These are phyloP conservation scores for Lachancea sp. DNA, from an alignment of 805 yeast genomes.

Conservation along the genomic window DNA sequence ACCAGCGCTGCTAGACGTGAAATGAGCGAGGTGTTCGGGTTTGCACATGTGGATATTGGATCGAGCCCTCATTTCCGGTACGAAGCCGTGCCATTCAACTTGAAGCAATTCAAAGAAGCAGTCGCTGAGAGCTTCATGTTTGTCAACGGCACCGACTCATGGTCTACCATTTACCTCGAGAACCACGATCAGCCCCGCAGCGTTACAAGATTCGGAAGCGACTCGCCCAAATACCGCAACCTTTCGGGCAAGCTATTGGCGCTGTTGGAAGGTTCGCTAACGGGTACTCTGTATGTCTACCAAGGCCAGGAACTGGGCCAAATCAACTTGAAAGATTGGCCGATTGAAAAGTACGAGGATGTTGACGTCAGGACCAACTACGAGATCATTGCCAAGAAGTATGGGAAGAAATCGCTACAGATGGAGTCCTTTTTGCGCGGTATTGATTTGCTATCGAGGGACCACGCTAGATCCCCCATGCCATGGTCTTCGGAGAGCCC, in stretches of 20 bases:
- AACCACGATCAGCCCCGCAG: slow-evolving; percentile 55
- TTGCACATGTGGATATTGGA: slow-evolving; percentile 32
- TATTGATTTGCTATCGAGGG: slow-evolving; percentile 41
- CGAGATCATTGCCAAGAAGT: slow-evolving; percentile 32
- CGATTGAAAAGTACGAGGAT: slow-evolving; percentile 45
- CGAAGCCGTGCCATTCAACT: slow-evolving; percentile 23
- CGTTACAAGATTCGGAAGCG: slow-evolving; percentile 46
- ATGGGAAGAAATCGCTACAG: slow-evolving; percentile 24
- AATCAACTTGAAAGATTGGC: slow-evolving; percentile 44
- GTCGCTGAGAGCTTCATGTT: slow-evolving; percentile 33
- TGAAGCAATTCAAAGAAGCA: slow-evolving; percentile 39
- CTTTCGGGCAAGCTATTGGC: slow-evolving; percentile 45
- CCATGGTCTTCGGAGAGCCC: slow-evolving; percentile 42
- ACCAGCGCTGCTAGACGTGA: slow-evolving; percentile 35
- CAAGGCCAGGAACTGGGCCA: slow-evolving; percentile 60
- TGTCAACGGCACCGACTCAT: slow-evolving; percentile 46
- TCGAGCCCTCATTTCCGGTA: slow-evolving; percentile 18
- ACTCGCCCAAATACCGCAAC: slow-evolving; percentile 31
- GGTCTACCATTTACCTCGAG: slow-evolving; percentile 51
- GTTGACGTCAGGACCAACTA: slow-evolving; percentile 36
- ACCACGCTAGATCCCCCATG: slow-evolving; percentile 50
- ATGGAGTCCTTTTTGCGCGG: slow-evolving; percentile 30
- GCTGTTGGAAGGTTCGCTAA: slow-evolving; percentile 39
- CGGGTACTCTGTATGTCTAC: slow-evolving; percentile 51
- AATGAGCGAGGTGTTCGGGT: slow-evolving; percentile 38